These are phyloP conservation scores for Epichloe elymi DNA, from an alignment of 2,329 filamentous ascomycete genomes.

Conservation along the genomic window DNA sequence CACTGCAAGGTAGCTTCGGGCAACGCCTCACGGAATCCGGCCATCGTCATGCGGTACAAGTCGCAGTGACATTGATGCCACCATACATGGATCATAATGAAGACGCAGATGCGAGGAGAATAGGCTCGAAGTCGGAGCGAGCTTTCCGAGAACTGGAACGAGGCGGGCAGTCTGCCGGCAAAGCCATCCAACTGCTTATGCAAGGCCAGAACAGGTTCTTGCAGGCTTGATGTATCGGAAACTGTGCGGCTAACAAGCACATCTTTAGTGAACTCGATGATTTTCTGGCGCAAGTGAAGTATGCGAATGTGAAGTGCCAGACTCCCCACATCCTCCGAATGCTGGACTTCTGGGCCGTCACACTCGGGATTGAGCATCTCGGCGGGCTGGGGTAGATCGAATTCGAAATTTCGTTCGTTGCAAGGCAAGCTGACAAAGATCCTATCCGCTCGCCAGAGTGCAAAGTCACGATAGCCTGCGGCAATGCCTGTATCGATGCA, in stretches of 20 bases:
- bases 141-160: conserved; percentile 44
- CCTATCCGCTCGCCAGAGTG: conserved; percentile 28
- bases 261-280: conserved; percentile 39
- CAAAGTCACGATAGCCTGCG: conserved; percentile 30
- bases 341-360: conserved; percentile 25
- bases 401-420: conserved; percentile 36
- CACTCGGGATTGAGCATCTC: conserved; percentile 35
- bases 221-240: conserved; percentile 27
- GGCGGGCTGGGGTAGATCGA: conserved; percentile 41
- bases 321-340: conserved; percentile 40
- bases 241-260: conserved; percentile 23
- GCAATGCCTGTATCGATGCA: conserved; percentile 29
- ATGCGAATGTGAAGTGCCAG: conserved; percentile 43
- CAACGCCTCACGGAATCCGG: conserved; percentile 37
- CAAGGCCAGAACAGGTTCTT: conserved; percentile 29
- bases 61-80: conserved; percentile 47
- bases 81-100: conserved; percentile 47
- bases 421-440: conserved; percentile 30
- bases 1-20: conserved; percentile 29
- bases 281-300: conserved; percentile 39
- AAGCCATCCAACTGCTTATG: conserved; percentile 40
- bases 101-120: conserved; percentile 42
- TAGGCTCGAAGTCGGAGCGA: conserved; percentile 43
- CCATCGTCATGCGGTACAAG: conserved; percentile 39
- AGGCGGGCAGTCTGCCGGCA: conserved; percentile 37